Percentiles rank a stretch among this genome's conserved stretches.
phyloP scores from a whole-genome alignment of 1,139 yeast species.

The Kluyveromyces sp. region DNA sequence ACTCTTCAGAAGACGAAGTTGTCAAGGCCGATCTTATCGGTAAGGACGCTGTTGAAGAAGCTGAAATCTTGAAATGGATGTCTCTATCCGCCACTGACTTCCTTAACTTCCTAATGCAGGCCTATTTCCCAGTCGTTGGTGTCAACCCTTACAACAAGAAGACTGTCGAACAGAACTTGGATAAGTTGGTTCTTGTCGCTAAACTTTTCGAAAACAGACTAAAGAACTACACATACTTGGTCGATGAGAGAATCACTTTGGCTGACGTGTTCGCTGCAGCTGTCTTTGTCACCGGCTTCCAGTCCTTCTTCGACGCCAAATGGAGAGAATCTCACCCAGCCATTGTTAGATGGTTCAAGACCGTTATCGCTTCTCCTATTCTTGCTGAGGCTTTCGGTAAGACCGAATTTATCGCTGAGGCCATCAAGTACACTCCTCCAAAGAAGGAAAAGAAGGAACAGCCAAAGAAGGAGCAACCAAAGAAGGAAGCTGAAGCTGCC shows the following conservation, averaged over 20 bases:
- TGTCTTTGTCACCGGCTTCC: constrained; percentile 49
- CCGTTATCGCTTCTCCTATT: constrained; percentile 53
- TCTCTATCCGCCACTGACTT: constrained; percentile 66
- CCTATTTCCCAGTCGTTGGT: constrained; percentile 37
- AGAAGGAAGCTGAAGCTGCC: constrained; percentile 24
- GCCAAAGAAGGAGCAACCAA: constrained; percentile 30
- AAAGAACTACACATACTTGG: constrained; percentile 73
- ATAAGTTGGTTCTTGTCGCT: constrained; percentile 37
- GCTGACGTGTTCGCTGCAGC: constrained; percentile 76
- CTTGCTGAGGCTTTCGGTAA: constrained; percentile 42
- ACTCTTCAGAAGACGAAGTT: constrained; percentile 24
- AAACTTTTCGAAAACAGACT: constrained; percentile 58
- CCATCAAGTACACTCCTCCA: constrained; percentile 64
- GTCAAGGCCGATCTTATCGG: constrained; percentile 41
- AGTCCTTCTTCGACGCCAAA: constrained; percentile 59
- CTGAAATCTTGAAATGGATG: constrained; percentile 63
- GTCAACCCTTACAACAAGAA: constrained; percentile 72
- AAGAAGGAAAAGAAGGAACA: constrained; percentile 64
- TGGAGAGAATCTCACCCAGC: constrained; percentile 76
- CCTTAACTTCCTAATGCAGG: constrained; percentile 34
- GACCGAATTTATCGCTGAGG: constrained; percentile 57
- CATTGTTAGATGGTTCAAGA: constrained; percentile 79
- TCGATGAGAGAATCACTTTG: constrained; percentile 78
- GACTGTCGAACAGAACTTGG: constrained; percentile 50
- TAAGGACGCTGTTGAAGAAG: constrained; percentile 55